Evolutionary conservation across 495 filamentous ascomycete genomes (phyloP), one percentile per base, ranked within the genome.

Genomic region (Penicillium roqueforti): DNA sequence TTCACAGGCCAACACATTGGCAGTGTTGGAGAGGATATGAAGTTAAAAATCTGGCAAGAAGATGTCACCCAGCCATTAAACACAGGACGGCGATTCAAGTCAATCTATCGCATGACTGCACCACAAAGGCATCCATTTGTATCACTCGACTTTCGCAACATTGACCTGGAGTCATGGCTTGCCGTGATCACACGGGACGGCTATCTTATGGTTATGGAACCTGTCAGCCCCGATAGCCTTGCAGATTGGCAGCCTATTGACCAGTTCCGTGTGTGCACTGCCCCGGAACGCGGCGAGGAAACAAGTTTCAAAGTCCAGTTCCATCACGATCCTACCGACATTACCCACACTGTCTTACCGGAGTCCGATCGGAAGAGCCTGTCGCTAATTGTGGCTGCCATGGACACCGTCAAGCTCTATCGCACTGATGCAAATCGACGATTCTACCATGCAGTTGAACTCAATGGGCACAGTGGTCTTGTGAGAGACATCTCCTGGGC

Each of bases 401-500:
- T 95, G 83, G 82, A 89, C 47, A 76, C 74, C 1, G 89, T 92
- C 18, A 85, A 84, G 54, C 76, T 97, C 14, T 97, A 87, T 63
- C 82, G 93, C 50, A 90, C 87, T 1, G 85, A 88, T 57, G 76
- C 82, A 18, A 79, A 76, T 25, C 77, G 81, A 8, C 73, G 69
- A 8, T 91, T 97, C 62, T 93, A 92, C 58, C 78, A 86, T 10
- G 89, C 89, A 6, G 82, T 87, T 25, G 87, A 90, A 61, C 73
- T 97, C 23, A 70, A 60, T 14, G 82, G 82, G 0, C 87, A 95
- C 59, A 70, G 78, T 3, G 83, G 84, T 0, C 73, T 97, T 37
- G 87, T 99, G n/a, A 78, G 92, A 47, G 92, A 96, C 62, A 85
- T 97, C 4, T 84, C 89, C 7, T 99, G 93, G 93, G 91, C 93